phyloP scores from a whole-genome alignment of 306 rosid genomes.

The Aeschynomene evenia region DNA sequence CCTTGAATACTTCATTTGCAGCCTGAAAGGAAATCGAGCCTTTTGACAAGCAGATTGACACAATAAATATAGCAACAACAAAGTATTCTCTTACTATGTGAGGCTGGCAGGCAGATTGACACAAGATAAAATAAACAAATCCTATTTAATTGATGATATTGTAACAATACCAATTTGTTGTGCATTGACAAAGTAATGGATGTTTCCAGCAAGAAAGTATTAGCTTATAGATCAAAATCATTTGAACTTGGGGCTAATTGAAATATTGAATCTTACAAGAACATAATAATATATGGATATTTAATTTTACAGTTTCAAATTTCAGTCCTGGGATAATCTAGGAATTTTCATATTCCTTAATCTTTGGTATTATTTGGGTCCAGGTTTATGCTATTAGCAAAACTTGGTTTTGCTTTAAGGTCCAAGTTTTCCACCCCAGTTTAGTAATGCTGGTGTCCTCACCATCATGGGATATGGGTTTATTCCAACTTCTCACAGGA shows the following conservation, averaged over 20 bases:
- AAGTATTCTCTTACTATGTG: background rate
- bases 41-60: slow-evolving; percentile 15
- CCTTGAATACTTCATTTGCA: slow-evolving; percentile 47
- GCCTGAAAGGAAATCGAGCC: slow-evolving; percentile 48
- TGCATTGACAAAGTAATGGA: background rate
- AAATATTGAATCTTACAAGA: background rate
- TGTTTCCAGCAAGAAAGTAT: slow-evolving; percentile 1
- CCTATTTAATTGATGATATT: slow-evolving; percentile 6
- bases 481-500: background rate
- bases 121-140: background rate
- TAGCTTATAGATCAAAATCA: background rate
- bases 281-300: background rate
- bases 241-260: background rate
- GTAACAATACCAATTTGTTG: slow-evolving; percentile 1
- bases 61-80: background rate
- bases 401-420: background rate
- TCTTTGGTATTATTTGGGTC: background rate
- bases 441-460: background rate
- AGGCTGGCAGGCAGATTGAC: background rate
- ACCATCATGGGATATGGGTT: background rate
- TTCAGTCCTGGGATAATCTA: background rate
- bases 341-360: background rate
- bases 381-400: background rate
- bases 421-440: background rate
- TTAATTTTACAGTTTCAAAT: slow-evolving; percentile 1